Percentiles rank a stretch among this genome's conserved stretches.
phyloP scores from a whole-genome alignment of 768 basidiomycete species.

The Candolleomyces aberdarensis region DNA sequence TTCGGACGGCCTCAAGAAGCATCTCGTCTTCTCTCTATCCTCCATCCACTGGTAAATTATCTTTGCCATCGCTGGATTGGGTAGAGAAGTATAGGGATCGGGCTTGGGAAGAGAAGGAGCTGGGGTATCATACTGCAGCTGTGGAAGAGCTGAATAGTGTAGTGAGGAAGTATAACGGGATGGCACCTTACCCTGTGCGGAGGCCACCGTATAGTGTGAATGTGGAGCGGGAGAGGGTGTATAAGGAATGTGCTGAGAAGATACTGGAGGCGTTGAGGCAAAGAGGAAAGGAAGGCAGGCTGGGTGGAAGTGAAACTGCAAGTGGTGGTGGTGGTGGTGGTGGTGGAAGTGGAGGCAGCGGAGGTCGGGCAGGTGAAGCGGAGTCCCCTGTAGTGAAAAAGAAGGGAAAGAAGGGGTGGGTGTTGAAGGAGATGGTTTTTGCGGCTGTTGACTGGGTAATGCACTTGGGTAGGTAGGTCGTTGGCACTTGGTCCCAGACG shows the following conservation, averaged over 20 bases:
- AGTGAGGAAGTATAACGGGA: constrained; percentile 75
- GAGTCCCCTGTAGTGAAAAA: too few species aligned
- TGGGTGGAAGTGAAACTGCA: not conserved
- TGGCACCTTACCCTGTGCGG: constrained; percentile 79
- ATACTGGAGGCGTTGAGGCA: constrained; percentile 40
- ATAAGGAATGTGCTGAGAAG: constrained; percentile 47
- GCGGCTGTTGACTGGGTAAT: too few species aligned
- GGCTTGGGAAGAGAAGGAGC: constrained; percentile 70
- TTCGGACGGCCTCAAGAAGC: constrained; percentile 67
- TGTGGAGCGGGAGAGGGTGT: constrained; percentile 56
- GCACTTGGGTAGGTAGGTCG: too few species aligned
- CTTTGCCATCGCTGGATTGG: constrained; percentile 32
- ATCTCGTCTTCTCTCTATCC: constrained; percentile 22
- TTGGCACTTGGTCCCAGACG: too few species aligned
- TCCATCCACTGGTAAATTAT: constrained; percentile 40
- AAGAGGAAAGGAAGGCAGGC: constrained; percentile 19
- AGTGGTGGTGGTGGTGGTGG: constrained; percentile 9
- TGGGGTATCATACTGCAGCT: constrained; percentile 64
- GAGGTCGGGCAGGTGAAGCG: too few species aligned
- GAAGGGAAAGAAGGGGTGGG: too few species aligned
- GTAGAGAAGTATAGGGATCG: constrained; percentile 51
- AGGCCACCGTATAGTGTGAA: constrained; percentile 54
- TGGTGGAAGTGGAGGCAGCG: not conserved
- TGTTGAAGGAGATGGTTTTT: too few species aligned
- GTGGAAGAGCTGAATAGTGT: constrained; percentile 70